These are phyloP conservation scores for Galerina sulciceps DNA, from an alignment of 768 basidiomycete genomes.

Conservation along the genomic window DNA sequence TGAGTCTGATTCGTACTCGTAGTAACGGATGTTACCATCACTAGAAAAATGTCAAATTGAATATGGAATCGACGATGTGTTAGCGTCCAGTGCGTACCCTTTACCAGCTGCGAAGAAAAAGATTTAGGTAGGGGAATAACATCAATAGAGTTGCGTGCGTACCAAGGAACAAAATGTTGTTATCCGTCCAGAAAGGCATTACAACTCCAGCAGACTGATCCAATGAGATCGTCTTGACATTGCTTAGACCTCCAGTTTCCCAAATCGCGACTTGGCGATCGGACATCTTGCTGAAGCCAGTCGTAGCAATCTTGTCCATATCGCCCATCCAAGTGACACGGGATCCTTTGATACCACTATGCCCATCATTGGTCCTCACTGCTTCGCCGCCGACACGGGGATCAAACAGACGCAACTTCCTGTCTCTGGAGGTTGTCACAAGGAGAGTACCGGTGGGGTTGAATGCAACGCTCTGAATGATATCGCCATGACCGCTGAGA, in stretches of 20 bases:
- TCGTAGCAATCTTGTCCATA: conserved; percentile 86
- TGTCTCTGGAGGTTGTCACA: conserved; percentile 90
- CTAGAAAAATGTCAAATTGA: conserved; percentile 39
- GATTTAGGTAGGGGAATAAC: not conserved
- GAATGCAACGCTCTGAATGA: conserved; percentile 85
- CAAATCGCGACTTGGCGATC: conserved; percentile 91
- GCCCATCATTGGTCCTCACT: conserved; percentile 82
- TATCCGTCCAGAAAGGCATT: conserved; percentile 98
- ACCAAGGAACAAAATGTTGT: conserved; percentile 88
- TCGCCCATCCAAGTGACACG: conserved; percentile 93
- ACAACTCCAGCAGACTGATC: conserved; percentile 93
- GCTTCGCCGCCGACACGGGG: conserved; percentile 83
- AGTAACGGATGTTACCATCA: conserved; percentile 98
- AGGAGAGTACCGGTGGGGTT: conserved; percentile 80
- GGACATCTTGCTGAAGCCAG: conserved; percentile 96
- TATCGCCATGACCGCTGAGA: conserved; percentile 81
- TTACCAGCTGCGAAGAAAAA: conserved; percentile 68
- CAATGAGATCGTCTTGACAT: conserved; percentile 75
- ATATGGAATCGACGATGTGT: not conserved
- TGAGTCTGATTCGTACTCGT: conserved; percentile 89
- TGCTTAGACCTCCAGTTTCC: conserved; percentile 80
- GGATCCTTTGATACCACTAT: conserved; percentile 92
- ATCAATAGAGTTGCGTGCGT: conserved; percentile 21
- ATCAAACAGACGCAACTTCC: conserved; percentile 92
- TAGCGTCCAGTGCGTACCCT: conserved; percentile 54